Evolutionary conservation across 148 eudicot species (phyloP).

Genomic region (Nepenthes gracilis): DNA sequence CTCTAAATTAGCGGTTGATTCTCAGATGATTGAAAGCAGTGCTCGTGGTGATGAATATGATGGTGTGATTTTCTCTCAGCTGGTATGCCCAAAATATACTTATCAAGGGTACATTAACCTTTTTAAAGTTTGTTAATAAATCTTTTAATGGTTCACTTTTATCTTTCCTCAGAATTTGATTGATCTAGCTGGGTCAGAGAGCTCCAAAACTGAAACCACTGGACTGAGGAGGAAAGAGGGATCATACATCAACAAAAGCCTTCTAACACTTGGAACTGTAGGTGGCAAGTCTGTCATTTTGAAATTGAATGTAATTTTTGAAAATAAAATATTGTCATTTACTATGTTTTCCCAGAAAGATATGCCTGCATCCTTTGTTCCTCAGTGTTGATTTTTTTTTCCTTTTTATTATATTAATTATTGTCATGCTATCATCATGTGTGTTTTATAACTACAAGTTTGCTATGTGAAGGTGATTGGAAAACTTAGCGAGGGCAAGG

Average conservation of each 20-base stretch:
- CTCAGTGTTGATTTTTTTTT: not conserved
- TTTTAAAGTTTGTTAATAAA: not conserved
- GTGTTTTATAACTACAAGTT: not conserved
- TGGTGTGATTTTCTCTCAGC: slow-evolving; percentile 94
- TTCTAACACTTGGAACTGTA: slow-evolving; percentile 98
- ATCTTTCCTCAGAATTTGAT: slow-evolving; percentile 54
- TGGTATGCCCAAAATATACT: slow-evolving; percentile 34
- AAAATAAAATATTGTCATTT: too few relatives aligned
- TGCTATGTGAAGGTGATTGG: slow-evolving; percentile 72
- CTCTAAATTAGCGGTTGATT: not conserved
- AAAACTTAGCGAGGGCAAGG: slow-evolving; percentile 96
- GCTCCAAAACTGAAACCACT: slow-evolving; percentile 98
- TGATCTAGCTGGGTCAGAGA: slow-evolving; percentile 98
- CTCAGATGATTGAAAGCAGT: slow-evolving; percentile 95
- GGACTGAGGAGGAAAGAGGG: slow-evolving; percentile 98
- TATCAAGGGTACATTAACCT: not conserved
- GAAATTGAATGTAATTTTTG: too few relatives aligned
- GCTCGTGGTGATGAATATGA: slow-evolving; percentile 95
- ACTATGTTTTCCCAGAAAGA: too few relatives aligned
- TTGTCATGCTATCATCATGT: not conserved
- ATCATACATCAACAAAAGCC: slow-evolving; percentile 94
- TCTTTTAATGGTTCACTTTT: slow-evolving; percentile 2
- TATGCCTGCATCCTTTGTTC: not conserved
- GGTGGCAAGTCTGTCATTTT: not conserved
- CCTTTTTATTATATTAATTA: not conserved